Base-by-base conservation (phyloP, 2,329 filamentous ascomycete genomes). In the Penicillium palitans region DNA sequence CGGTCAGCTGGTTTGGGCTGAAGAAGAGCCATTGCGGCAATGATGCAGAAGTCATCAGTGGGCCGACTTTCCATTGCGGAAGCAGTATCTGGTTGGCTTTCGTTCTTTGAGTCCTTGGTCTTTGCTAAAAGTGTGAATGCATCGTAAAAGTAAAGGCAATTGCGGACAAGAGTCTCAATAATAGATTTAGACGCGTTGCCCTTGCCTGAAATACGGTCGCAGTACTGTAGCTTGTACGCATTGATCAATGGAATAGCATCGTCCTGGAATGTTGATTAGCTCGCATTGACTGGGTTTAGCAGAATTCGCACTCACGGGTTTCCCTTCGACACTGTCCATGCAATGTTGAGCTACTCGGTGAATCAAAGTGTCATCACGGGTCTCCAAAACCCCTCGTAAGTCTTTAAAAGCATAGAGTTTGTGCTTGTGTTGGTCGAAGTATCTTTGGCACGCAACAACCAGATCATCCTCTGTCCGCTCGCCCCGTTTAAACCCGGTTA, bases 361-460 rank as follows among this genome's bases (percentile, higher is more conserved):
- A 8, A 61, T 55, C 55, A 72, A 56, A 2, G 61, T 57, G 15
- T 63, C 54, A 37, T 68, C 68, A 41, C 75, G 64, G 31, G 60
- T 64, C 42, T 63, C 61, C 4, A 76, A 49, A 53, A 78, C 74
- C 44, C 65, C 68, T 57, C 71, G 69, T 25, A 81, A 59, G 60
- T 81, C 79, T 52, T 72, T 69, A 52, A 80, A 81, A 57, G 77
- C 79, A 61, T 78, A 79, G 24, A 77, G 68, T 58, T 80, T 81
- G 45, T 68, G 67, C 17, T 73, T 73, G 61, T 77, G 76, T 8
- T 63, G 63, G 39, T 77, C 68, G 57, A 77, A 76, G 63, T 80
- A 80, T 41, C 68, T 61, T 55, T 74, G 68, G 55, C 74, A 80
- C 17, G 67, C 71, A 41, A 67, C 58, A 27, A 79, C 60, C 31